Conservation (phyloP, 78 protist genomes). For the Cavenderia fasciculata region DNA sequence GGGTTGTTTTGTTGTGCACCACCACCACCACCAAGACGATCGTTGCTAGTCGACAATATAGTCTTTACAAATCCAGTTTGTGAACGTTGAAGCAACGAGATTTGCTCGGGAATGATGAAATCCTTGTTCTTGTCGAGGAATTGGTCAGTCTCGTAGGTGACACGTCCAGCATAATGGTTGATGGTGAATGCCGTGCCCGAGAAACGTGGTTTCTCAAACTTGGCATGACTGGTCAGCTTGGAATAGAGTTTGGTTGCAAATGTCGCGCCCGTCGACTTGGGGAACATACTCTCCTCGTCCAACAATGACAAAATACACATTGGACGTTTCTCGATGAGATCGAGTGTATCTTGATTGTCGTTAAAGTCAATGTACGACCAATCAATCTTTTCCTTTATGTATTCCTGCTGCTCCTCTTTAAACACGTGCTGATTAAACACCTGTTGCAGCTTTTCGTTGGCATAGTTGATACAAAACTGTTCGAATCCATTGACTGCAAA, state of each 20-base stretch:
- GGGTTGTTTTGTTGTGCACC: background rate
- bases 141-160: slow-evolving; percentile 84
- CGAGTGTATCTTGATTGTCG: slow-evolving; percentile 90
- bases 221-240: slow-evolving; percentile 16
- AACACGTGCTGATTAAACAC: slow-evolving; percentile 87
- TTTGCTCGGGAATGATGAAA: slow-evolving; percentile 81
- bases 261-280: slow-evolving; percentile 82
- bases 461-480: slow-evolving; percentile 94
- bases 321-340: slow-evolving; percentile 84
- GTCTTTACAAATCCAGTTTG: slow-evolving; percentile 1
- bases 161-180: slow-evolving; percentile 93
- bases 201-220: slow-evolving; percentile 78
- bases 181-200: slow-evolving; percentile 75
- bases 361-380: slow-evolving; percentile 88
- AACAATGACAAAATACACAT: slow-evolving; percentile 88
- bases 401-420: slow-evolving; percentile 89
- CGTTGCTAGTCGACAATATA: background rate
- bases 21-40: background rate
- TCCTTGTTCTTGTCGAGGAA: slow-evolving; percentile 93
- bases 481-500: slow-evolving; percentile 91
- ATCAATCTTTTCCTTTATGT: slow-evolving; percentile 88
- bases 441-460: slow-evolving; percentile 95
- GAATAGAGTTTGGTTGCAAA: slow-evolving; percentile 68
- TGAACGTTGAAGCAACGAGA: slow-evolving; percentile 35
- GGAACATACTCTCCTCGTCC: slow-evolving; percentile 92